A percentile compares a stretch with the other conserved stretches of the same genome.
Conservation (phyloP, 2,329 filamentous ascomycete species). For the Sphaerulina populicola region DNA sequence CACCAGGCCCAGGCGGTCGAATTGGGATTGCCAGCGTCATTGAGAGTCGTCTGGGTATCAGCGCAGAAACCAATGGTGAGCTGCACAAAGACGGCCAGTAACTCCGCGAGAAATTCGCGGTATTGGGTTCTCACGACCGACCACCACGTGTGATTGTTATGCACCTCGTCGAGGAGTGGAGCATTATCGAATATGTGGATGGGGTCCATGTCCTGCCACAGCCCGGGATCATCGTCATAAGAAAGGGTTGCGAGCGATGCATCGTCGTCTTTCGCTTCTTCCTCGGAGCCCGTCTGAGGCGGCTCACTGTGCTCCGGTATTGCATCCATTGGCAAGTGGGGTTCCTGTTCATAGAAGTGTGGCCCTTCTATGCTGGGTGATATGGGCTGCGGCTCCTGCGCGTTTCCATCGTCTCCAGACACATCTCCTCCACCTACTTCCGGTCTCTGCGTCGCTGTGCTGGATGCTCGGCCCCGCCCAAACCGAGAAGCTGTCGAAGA, state of each 20-base stretch:
- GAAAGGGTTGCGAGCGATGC: conserved; percentile 25
- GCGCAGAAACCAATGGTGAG: conserved; percentile 43
- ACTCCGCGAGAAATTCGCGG: conserved; percentile 48
- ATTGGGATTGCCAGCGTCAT: conserved; percentile 34
- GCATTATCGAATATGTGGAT: conserved; percentile 33
- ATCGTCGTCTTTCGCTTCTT: conserved; percentile 9
- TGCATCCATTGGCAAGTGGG: conserved; percentile 2
- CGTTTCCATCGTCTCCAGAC: conserved; percentile 10
- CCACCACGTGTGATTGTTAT: conserved; percentile 42
- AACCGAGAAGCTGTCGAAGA: conserved; percentile 22
- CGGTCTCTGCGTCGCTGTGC: conserved; percentile 11
- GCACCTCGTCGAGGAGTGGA: conserved; percentile 38
- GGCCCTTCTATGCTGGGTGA: conserved; percentile 7
- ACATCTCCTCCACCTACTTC: conserved; percentile 29
- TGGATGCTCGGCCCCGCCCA: conserved; percentile 13
- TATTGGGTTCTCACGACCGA: conserved; percentile 44
- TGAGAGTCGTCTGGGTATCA: conserved; percentile 40
- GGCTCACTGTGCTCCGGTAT: conserved; percentile 16
- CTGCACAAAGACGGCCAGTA: conserved; percentile 39
- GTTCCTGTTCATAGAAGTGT: conserved; percentile 2
- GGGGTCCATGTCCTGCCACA: conserved; percentile 40
- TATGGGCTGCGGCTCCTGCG: conserved; percentile 1
- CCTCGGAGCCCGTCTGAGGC: neutral
- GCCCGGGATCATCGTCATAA: conserved; percentile 33
- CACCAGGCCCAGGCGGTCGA: conserved; percentile 43